phyloP scores from a whole-genome alignment of 805 yeast species.

The Candida gorgasii region DNA sequence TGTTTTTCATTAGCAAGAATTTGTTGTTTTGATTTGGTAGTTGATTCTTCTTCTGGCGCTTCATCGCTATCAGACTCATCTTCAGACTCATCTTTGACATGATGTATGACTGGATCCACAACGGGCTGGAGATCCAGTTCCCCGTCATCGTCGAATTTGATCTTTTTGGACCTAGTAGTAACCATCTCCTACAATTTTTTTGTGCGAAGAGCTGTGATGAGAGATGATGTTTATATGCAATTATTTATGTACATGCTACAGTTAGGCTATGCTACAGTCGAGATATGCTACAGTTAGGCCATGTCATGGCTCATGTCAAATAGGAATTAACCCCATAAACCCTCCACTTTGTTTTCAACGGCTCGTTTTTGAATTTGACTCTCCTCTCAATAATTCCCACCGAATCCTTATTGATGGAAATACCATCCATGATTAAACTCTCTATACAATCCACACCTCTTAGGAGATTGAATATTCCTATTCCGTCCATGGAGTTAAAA shows the following conservation, averaged over 20 bases:
- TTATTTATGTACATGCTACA: not conserved
- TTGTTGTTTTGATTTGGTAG: slow-evolving; percentile 26
- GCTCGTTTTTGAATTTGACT: slow-evolving; percentile 24
- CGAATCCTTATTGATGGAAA: slow-evolving; percentile 32
- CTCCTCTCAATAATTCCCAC: slow-evolving; percentile 20
- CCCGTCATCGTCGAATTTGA: slow-evolving; percentile 13
- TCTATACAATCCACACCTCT: slow-evolving; percentile 20
- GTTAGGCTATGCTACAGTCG: not conserved
- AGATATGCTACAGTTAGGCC: too few relatives aligned
- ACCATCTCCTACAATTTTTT: slow-evolving; percentile 9
- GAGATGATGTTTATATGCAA: not conserved
- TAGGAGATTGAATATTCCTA: slow-evolving; percentile 37
- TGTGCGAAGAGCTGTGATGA: not conserved
- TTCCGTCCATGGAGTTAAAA: slow-evolving; percentile 38
- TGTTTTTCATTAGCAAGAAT: slow-evolving; percentile 28
- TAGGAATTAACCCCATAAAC: slow-evolving; percentile 37
- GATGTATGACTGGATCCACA: not conserved
- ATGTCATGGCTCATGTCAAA: slow-evolving; percentile 4
- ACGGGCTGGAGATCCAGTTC: slow-evolving; percentile 4
- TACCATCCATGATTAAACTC: slow-evolving; percentile 32
- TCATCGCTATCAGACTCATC: slow-evolving; percentile 24
- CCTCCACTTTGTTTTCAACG: slow-evolving; percentile 30
- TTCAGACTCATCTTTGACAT: slow-evolving; percentile 11
- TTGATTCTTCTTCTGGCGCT: slow-evolving; percentile 48
- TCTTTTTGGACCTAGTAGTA: slow-evolving; percentile 13